Base-by-base conservation (phyloP, 2,329 filamentous ascomycete genomes). In the Sphaerulina populicola region DNA sequence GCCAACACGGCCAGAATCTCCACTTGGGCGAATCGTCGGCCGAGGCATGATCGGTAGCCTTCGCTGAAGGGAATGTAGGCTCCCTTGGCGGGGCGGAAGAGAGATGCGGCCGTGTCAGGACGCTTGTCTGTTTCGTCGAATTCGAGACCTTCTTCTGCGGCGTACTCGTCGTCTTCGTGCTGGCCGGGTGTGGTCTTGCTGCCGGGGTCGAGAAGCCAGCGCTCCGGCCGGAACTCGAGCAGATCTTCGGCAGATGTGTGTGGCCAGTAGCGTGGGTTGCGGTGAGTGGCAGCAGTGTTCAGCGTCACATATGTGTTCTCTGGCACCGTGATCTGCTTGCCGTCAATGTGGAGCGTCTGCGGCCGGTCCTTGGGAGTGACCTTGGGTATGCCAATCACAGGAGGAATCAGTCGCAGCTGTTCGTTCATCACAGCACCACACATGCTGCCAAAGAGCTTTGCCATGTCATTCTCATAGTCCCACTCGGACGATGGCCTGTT, bases 351-450 rank as follows among this genome's bases (percentile, higher is more conserved):
- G 38, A 91, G 64, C 15, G 72, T 64, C 68, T 89, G 82, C 46
- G 72, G 70, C 33, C 58, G 62, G 30, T 64, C 69, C 6, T 63
- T 65, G 21, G 64, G 54, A 1, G 72, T 74, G 11, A 73, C 77
- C 69, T 93, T 93, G 27, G 86, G 86, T 23, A 93, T 83, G 47
- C 77, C 78, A 39, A 81, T 72, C 14, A 88, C 83, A 0, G 87
- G 81, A 1, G 86, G 85, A 53, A 88, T 74, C 38, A 89, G 62
- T 9, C 88, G 81, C 47, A 93, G 74, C 35, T 83, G 82, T 71
- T 93, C 87, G 63, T 88, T 86, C 75, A 91, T 78, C 60, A 84
- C 78, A 3, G 87, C 86, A 14, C 83, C 87, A 8, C 83, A 71
- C 75, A 87, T 83, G 53, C 82, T 81, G 9, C 76, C 79, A 58